Base-by-base conservation (phyloP, 2,329 filamentous ascomycete genomes). In the Fusarium tuaranense region DNA sequence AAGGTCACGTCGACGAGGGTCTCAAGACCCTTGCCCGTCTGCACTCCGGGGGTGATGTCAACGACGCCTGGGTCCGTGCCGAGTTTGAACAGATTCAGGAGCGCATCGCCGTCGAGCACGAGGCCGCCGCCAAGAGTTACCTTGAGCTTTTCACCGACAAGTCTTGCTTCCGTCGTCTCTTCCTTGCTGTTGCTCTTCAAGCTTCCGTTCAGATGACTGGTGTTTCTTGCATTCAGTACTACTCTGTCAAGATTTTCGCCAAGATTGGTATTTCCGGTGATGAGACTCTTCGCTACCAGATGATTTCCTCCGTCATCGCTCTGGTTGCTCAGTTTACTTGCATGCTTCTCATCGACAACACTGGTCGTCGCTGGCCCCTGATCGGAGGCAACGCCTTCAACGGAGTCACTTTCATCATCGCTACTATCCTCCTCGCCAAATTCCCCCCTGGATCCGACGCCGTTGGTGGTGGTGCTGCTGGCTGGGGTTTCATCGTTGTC, bases 181-280 rank as follows among this genome's bases (percentile, higher is more conserved):
- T 95, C 80, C 86, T 95, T 12, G 92, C 91, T 38, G 90, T 88
- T 76, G 87, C 92, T 1, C 84, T 95, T 1, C 93, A 95, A 80
- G 93, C 91, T 0, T 90, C 89, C 0, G 87, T 92, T 4, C 93
- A 95, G 80, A 94, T 95, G 92, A 95, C 93, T 0, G 93, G 93
- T 73, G 92, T 93, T 0, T 90, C 87, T 2, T 91, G 92, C 1
- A 94, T 95, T 73, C 93, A 95, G 80, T 95, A 95, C 82, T 95
- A 92, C 82, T 92, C 90, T 0, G 88, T 92, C 20, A 82, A 79
- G 4, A 94, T 94, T 74, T 94, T 93, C 82, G 83, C 82, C 2
- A 88, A 93, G 79, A 93, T 94, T 74, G 92, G 93, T 32, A 94
- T 95, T 74, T 80, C 83, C 0, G 87, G 88, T 25, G 85, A 90